phyloP scores from a whole-genome alignment of 768 basidiomycete genomes.

The Royoungia palumana region DNA sequence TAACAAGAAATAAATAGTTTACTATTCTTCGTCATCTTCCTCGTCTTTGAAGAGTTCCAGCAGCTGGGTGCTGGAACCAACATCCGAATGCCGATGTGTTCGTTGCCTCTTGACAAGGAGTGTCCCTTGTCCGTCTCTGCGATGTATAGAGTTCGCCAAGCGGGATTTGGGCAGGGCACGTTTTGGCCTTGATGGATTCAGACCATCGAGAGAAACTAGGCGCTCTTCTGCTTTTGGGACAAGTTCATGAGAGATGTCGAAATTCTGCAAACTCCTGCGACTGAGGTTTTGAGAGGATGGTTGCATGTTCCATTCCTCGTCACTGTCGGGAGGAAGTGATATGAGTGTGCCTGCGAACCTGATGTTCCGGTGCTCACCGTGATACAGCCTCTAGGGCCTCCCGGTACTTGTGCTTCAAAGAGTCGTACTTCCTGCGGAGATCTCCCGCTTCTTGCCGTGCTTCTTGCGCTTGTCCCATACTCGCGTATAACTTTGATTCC shows the following conservation, averaged over 20 bases:
- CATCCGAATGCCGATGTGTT: constrained; percentile 17
- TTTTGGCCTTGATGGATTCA: constrained; percentile 18
- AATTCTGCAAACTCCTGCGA: constrained; percentile 8
- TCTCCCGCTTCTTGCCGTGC: constrained; percentile 40
- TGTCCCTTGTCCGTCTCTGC: constrained; percentile 3
- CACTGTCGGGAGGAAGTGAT: constrained; percentile 1
- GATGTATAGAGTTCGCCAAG: constrained; percentile 1
- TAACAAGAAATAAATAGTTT: background rate
- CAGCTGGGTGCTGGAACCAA: constrained; percentile 8
- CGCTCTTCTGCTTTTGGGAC: constrained; percentile 23
- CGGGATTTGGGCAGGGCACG: constrained; percentile 28
- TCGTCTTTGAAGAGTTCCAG: constrained; percentile 7
- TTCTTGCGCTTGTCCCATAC: constrained; percentile 30
- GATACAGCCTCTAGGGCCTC: constrained; percentile 10
- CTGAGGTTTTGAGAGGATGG: constrained; percentile 8
- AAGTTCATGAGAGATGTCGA: constrained; percentile 10
- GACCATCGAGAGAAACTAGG: constrained; percentile 13
- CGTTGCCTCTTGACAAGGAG: constrained; percentile 25
- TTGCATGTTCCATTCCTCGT: background rate
- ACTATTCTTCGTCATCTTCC: constrained; percentile 17
- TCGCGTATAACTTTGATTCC: constrained; percentile 28
- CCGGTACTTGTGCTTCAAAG: constrained; percentile 26
- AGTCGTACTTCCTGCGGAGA: constrained; percentile 34
- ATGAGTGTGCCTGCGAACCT: background rate
- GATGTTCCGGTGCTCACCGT: constrained; percentile 10